phyloP scores from a whole-genome alignment of 2,329 filamentous ascomycete species.

The Ceratocystis alfenasii region DNA sequence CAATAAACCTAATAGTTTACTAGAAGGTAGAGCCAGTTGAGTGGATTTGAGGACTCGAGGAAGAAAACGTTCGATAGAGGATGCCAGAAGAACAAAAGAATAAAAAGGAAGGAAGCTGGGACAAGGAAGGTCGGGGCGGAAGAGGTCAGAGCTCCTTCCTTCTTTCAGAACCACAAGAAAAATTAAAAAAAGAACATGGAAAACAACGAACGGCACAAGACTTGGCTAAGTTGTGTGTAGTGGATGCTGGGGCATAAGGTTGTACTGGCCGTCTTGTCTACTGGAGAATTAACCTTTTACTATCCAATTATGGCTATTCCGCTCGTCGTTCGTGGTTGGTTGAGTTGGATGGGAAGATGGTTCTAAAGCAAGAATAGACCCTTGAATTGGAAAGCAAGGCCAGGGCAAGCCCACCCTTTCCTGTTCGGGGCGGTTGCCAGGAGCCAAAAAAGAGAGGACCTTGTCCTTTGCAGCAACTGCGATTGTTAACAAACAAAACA shows the following conservation, averaged over 20 bases:
- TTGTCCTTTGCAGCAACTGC: not conserved
- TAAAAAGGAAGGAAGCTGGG: not conserved
- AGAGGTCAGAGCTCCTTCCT: conserved; percentile 5
- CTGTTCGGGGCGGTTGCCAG: not conserved
- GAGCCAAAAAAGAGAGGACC: not conserved
- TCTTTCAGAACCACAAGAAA: not conserved
- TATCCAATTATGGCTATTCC: not conserved
- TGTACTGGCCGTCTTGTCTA: too few relatives aligned
- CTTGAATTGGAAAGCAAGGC: not conserved
- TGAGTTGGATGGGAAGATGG: not conserved
- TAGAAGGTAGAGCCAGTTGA: not conserved
- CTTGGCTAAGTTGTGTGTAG: not conserved
- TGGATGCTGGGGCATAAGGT: too few relatives aligned
- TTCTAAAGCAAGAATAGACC: conserved; percentile 1
- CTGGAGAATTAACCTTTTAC: too few relatives aligned
- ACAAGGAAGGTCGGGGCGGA: not conserved
- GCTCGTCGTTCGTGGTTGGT: not conserved
- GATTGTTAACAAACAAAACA: conserved; percentile 6
- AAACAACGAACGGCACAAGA: conserved; percentile 1
- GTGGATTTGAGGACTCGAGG: not conserved
- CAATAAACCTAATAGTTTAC: not conserved
- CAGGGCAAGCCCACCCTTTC: not conserved
- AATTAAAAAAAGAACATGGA: conserved; percentile 6
- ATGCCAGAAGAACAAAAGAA: not conserved
- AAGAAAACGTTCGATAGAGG: not conserved